Evolutionary conservation across 345 rosid species (phyloP).

Genomic region (Alliaria petiolata): DNA sequence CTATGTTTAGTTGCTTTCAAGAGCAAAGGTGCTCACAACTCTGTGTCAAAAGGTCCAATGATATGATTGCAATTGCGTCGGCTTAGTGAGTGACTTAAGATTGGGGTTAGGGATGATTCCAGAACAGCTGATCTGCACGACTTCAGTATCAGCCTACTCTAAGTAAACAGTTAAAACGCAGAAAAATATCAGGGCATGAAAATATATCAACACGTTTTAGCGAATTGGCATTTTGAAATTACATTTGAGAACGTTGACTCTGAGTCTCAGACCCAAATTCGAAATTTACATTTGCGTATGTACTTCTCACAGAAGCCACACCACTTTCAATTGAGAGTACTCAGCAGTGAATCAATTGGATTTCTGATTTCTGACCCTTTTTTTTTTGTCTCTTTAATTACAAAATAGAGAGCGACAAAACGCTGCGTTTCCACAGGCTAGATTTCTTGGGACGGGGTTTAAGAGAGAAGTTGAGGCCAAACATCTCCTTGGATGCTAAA

Average conservation of each 20-base stretch:
- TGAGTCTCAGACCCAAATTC: constrained; percentile 1
- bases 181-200: not conserved
- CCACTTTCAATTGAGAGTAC: not conserved
- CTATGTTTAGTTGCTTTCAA: not conserved
- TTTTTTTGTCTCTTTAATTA: constrained; percentile 6
- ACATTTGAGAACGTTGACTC: not conserved
- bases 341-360: not conserved
- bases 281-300: not conserved
- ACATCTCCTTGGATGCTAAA: constrained; percentile 45
- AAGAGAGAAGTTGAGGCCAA: constrained; percentile 43
- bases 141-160: not conserved
- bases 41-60: not conserved
- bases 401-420: constrained; percentile 35
- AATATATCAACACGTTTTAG: not conserved
- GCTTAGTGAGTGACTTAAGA: not conserved
- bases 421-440: constrained; percentile 37
- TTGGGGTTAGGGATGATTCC: not conserved
- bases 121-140: not conserved
- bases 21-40: not conserved
- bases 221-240: not conserved
- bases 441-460: constrained; percentile 30
- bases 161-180: not conserved
- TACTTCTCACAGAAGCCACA: constrained; percentile 15
- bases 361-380: not conserved
- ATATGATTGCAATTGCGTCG: not conserved